Evolutionary conservation across 768 basidiomycete genomes (phyloP), one percentile per base, ranked within the genome.

Genomic region (Mycena polygramma): DNA sequence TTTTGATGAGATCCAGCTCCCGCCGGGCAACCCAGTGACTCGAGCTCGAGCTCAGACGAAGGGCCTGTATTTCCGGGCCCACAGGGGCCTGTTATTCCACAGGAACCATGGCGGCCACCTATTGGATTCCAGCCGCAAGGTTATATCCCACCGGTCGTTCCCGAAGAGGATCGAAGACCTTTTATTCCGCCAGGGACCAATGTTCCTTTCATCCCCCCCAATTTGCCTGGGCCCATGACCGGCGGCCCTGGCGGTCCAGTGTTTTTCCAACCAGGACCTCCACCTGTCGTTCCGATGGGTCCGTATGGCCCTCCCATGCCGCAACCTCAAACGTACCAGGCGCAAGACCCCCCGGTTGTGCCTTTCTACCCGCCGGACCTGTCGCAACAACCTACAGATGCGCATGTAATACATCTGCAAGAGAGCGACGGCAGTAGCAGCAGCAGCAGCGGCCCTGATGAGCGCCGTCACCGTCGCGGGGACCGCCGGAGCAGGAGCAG

Each of bases 71-170:
- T 72, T 17, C 66, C 45, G 24, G 58, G 37, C 24, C 57, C 52
- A 37, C 26, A n/a, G 7, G 54, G 54, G 0, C 65, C 65, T 20
- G 61, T 68, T 45, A 48, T 63, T 60, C 57, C 62, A 0, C 63
- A 24, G 36, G 41, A n/a, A 10, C 62, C 63, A 7, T 68, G 45
- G 41, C 43, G 4, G 22, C 22, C 15, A 19, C 52, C 51, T 37
- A 68, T 65, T 20, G 73, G 73, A 24, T 74, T 74, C n/a, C 61
- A 64, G n/a, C 66, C 59, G 39, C 64, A 63, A 15, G 55, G 41
- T 17, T 57, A 41, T 57, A 78, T 86, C 61, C 84, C 85, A 10
- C 77, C 75, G 30, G 84, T 81, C n/a, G 59, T 83, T 66, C 82
- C 82, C 36, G 57, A 35, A 13, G 64, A 52, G 1, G 55, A 48